Conservation (phyloP, 2,329 filamentous ascomycete genomes). For the Microcyclospora pomicola region DNA sequence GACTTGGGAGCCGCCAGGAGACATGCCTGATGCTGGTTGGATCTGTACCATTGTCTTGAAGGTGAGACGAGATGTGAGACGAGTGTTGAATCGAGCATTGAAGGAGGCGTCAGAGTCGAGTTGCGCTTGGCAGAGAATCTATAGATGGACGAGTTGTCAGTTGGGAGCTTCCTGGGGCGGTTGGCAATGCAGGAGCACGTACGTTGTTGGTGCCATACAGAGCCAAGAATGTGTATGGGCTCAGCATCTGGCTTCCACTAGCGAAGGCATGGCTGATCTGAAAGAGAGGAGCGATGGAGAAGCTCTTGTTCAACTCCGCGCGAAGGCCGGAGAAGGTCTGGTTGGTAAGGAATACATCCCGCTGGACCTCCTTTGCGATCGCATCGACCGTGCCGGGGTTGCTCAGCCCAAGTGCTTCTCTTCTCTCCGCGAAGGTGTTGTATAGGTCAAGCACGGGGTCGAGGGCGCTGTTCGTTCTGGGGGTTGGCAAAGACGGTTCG, state of each 20-base stretch:
- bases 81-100: conserved; percentile 81
- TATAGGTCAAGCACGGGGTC: conserved; percentile 48
- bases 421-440: conserved; percentile 67
- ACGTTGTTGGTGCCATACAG: conserved; percentile 91
- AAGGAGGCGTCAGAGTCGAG: conserved; percentile 85
- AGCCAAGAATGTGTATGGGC: conserved; percentile 88
- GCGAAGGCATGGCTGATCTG: conserved; percentile 95
- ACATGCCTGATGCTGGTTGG: conserved; percentile 37
- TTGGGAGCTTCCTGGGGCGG: background rate
- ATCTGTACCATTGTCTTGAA: conserved; percentile 83
- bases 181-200: conserved; percentile 17
- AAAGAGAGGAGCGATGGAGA: conserved; percentile 86
- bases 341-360: conserved; percentile 92
- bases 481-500: conserved; percentile 7
- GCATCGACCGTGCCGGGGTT: conserved; percentile 90
- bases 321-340: conserved; percentile 93
- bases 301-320: conserved; percentile 91
- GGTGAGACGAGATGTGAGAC: conserved; percentile 67
- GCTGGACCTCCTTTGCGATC: conserved; percentile 81
- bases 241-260: conserved; percentile 76
- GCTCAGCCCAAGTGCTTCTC: conserved; percentile 72
- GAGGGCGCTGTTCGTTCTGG: conserved; percentile 16
- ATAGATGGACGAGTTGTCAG: conserved; percentile 7
- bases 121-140: conserved; percentile 94
- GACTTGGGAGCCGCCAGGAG: conserved; percentile 65